Evolutionary conservation across 306 rosid genomes (phyloP).

Genomic region (Prunus salicina): DNA sequence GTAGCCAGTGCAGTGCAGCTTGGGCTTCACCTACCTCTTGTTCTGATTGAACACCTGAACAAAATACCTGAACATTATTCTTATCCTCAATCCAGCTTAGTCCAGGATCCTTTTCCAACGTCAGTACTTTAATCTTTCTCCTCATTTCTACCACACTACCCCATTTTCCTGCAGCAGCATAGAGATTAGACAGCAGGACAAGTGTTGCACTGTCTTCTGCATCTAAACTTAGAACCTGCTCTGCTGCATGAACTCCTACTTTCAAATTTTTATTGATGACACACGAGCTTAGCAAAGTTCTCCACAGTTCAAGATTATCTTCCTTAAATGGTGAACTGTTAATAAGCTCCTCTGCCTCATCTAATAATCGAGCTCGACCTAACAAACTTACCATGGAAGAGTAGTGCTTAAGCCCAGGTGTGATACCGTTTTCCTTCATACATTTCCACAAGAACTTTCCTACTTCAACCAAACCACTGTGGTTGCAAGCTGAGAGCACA

Average conservation of each 20-base stretch:
- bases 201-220: conserved; percentile 68
- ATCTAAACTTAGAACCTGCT: conserved; percentile 51
- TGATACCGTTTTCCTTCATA: conserved; percentile 48
- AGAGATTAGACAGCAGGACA: conserved; percentile 74
- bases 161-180: conserved; percentile 64
- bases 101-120: conserved; percentile 60
- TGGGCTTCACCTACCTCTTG: conserved; percentile 52
- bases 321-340: conserved; percentile 50
- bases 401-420: conserved; percentile 78
- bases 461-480: conserved; percentile 47
- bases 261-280: conserved; percentile 54
- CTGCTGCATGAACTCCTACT: conserved; percentile 66
- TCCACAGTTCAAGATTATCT: conserved; percentile 59
- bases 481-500: conserved; percentile 74
- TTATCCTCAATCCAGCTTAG: conserved; percentile 77
- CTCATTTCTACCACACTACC: conserved; percentile 58
- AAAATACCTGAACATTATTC: conserved; percentile 54
- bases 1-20: conserved; percentile 47
- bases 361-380: conserved; percentile 61
- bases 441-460: conserved; percentile 64
- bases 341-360: conserved; percentile 69
- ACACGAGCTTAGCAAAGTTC: conserved; percentile 74
- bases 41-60: conserved; percentile 58
- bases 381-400: conserved; percentile 80
- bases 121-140: conserved; percentile 47